phyloP scores from a whole-genome alignment of 441 rosid species.

The Raphanus hybrid region DNA sequence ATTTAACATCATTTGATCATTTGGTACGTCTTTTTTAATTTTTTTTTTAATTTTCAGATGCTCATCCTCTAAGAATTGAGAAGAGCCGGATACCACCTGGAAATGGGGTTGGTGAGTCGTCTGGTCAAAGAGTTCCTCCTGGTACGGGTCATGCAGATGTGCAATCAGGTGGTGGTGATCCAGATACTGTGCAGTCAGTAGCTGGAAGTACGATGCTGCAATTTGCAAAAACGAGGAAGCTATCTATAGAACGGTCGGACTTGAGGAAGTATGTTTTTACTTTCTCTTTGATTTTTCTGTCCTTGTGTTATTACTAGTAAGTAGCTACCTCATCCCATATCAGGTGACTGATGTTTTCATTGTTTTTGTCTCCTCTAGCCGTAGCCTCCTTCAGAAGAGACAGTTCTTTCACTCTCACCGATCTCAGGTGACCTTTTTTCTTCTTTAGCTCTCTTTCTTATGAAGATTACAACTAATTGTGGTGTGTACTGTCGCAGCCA shows the following conservation, averaged over 20 bases:
- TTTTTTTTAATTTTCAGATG: slow-evolving; percentile 34
- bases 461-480: slow-evolving; percentile 17
- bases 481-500: slow-evolving; percentile 57
- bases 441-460: slow-evolving; percentile 5
- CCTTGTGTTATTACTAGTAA: slow-evolving; percentile 12
- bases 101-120: slow-evolving; percentile 50
- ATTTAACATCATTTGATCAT: not conserved
- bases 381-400: slow-evolving; percentile 82
- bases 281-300: slow-evolving; percentile 6
- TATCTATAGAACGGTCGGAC: slow-evolving; percentile 88
- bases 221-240: slow-evolving; percentile 92
- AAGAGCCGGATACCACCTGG: slow-evolving; percentile 54
- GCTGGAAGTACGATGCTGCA: slow-evolving; percentile 82
- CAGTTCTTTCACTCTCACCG: slow-evolving; percentile 99
- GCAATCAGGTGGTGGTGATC: slow-evolving; percentile 62
- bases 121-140: slow-evolving; percentile 50
- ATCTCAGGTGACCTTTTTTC: slow-evolving; percentile 72
- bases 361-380: slow-evolving; percentile 52
- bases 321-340: slow-evolving; percentile 22
- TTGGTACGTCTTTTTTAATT: not conserved
- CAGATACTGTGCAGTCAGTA: slow-evolving; percentile 68
- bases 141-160: slow-evolving; percentile 51
- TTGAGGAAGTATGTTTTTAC: slow-evolving; percentile 71
- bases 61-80: slow-evolving; percentile 36
- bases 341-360: slow-evolving; percentile 34